Percentiles rank a stretch among this genome's conserved stretches.
Evolutionary conservation across 768 basidiomycete species (phyloP).

Genomic region (Serendipita sp.): DNA sequence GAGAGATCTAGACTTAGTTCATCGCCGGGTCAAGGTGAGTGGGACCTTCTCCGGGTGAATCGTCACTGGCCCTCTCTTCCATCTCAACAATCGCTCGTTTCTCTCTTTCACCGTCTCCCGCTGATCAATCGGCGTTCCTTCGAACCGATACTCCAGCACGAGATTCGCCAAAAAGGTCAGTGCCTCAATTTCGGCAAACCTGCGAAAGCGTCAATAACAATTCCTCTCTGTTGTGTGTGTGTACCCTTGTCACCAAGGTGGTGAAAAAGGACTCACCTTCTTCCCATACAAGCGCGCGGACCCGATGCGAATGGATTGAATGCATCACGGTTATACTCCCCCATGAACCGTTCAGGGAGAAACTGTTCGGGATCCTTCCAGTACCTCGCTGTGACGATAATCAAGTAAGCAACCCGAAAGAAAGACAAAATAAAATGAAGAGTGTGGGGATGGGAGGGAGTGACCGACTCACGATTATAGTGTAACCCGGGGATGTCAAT

Average conservation of each 20-base stretch:
- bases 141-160: neutral
- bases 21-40: neutral
- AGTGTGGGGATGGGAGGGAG: no score
- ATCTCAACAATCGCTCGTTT: neutral
- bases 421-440: no score
- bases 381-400: neutral
- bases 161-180: neutral
- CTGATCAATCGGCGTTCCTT: neutral
- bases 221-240: no score
- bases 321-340: neutral
- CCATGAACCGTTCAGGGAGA: neutral
- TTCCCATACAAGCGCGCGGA: slow-evolving; percentile 9
- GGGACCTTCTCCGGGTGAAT: neutral
- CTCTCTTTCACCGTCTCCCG: neutral
- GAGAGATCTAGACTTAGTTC: no score
- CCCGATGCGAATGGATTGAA: neutral
- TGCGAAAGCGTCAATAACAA: neutral
- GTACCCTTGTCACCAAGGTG: no score
- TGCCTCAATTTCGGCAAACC: neutral
- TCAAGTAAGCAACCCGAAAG: neutral
- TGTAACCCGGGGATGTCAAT: slow-evolving; percentile 6
- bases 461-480: slow-evolving; percentile 10
- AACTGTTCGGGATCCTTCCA: neutral
- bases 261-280: neutral
- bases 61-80: neutral